These are phyloP conservation scores for Camellia oleifera DNA, from an alignment of 179 eudicot species.

Conservation along the genomic window DNA sequence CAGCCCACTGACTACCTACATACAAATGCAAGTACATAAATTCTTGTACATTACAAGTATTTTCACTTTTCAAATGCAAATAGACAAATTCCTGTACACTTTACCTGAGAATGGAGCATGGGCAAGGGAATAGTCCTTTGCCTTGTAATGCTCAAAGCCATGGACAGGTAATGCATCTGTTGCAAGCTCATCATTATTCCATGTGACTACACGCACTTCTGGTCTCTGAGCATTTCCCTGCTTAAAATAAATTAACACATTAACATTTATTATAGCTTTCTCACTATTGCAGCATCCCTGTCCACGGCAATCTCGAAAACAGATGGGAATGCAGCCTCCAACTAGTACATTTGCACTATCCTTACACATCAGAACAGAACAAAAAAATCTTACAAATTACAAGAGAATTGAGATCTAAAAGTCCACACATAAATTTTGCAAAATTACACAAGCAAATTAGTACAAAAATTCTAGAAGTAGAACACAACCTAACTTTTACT, in stretches of 20 bases:
- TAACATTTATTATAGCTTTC: neutral
- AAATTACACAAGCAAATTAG: neutral
- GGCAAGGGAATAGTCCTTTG: constrained; percentile 89
- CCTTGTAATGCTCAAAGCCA: constrained; percentile 97
- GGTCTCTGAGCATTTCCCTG: constrained; percentile 99
- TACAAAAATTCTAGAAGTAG: neutral
- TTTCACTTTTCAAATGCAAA: neutral
- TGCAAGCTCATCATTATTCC: constrained; percentile 96
- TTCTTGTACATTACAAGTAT: constrained; percentile 6
- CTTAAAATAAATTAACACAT: constrained; percentile 14
- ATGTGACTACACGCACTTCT: constrained; percentile 92
- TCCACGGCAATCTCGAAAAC: neutral
- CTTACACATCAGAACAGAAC: neutral
- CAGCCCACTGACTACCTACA: constrained; percentile 90
- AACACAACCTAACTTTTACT: constrained; percentile 6
- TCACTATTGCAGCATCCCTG: neutral
- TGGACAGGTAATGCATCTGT: constrained; percentile 94
- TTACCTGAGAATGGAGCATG: constrained; percentile 92
- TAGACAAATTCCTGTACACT: neutral
- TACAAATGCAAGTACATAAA: constrained; percentile 10
- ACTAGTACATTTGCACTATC: neutral
- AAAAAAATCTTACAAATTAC: neutral
- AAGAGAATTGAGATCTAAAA: neutral
- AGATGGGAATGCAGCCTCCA: neutral
- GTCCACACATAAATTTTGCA: neutral